A percentile compares a stretch with the other conserved stretches of the same genome.
phyloP scores from a whole-genome alignment of 805 yeast genomes.

The Pichia pseudocactophila region DNA sequence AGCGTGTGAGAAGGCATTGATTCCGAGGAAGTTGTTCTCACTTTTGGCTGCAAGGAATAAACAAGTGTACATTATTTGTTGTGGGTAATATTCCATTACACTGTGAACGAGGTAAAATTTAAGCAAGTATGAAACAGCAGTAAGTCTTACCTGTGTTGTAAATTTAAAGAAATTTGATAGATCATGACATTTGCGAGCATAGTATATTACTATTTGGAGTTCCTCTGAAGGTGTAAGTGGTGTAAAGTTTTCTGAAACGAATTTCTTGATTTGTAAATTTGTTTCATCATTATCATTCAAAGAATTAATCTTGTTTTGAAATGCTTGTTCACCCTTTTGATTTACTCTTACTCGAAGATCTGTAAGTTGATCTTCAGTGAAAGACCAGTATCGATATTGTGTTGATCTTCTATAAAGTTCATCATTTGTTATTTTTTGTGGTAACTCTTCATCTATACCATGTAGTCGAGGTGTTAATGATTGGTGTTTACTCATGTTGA shows the following conservation, averaged over 20 bases:
- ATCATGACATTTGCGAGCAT: constrained; percentile 61
- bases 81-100: constrained; percentile 85
- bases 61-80: constrained; percentile 68
- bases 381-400: constrained; percentile 85
- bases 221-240: constrained; percentile 65
- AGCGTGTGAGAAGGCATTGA: constrained; percentile 66
- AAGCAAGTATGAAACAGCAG: constrained; percentile 76
- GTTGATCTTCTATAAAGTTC: constrained; percentile 83
- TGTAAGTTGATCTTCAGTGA: constrained; percentile 47
- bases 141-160: constrained; percentile 83
- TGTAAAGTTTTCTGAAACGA: constrained; percentile 23
- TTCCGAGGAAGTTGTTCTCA: constrained; percentile 83
- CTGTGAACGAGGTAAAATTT: constrained; percentile 73
- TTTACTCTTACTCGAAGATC: constrained; percentile 43
- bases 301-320: constrained; percentile 16
- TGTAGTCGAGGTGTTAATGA: constrained; percentile 7
- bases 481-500: background rate
- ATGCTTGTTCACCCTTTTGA: constrained; percentile 36
- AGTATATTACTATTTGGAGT: constrained; percentile 52
- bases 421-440: constrained; percentile 52
- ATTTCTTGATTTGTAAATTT: constrained; percentile 13
- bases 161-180: constrained; percentile 66
- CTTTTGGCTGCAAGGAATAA: constrained; percentile 87
- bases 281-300: constrained; percentile 17
- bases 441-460: constrained; percentile 6